Conservation (phyloP, 768 basidiomycete genomes). For the Suillus brevipes region DNA sequence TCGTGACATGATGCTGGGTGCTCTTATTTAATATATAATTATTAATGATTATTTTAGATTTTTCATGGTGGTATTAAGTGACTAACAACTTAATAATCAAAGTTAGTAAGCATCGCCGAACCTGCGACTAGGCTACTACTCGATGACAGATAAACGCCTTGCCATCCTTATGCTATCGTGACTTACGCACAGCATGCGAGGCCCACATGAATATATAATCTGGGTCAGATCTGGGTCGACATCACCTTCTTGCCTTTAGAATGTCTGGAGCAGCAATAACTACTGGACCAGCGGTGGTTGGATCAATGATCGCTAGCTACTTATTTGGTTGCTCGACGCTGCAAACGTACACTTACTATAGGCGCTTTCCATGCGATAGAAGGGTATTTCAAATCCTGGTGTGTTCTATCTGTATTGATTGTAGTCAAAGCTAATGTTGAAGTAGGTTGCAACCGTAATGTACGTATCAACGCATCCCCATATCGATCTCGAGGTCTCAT, state of each 20-base stretch:
- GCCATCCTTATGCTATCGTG: neutral
- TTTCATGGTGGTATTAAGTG: no score
- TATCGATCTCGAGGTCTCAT: neutral
- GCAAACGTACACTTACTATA: conserved; percentile 10
- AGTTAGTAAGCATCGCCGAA: no score
- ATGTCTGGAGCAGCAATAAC: conserved; percentile 4
- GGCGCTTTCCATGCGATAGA: conserved; percentile 2
- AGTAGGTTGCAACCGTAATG: conserved; percentile 8
- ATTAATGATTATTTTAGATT: no score
- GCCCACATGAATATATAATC: neutral
- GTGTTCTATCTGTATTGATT: neutral
- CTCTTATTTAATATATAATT: no score
- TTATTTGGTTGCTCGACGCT: conserved; percentile 12
- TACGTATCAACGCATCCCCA: neutral
- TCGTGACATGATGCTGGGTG: no score
- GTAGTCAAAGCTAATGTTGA: neutral
- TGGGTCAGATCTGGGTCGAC: neutral
- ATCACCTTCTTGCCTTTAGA: neutral
- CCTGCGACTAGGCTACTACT: no score
- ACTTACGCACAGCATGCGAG: neutral
- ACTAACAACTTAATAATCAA: no score
- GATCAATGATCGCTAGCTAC: conserved; percentile 5
- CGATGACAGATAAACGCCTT: neutral
- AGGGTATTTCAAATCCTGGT: conserved; percentile 5
- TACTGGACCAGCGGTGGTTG: conserved; percentile 12